Percentiles rank a stretch among this genome's conserved stretches.
Conservation (phyloP, 495 filamentous ascomycete genomes). For the Podospora sp. region DNA sequence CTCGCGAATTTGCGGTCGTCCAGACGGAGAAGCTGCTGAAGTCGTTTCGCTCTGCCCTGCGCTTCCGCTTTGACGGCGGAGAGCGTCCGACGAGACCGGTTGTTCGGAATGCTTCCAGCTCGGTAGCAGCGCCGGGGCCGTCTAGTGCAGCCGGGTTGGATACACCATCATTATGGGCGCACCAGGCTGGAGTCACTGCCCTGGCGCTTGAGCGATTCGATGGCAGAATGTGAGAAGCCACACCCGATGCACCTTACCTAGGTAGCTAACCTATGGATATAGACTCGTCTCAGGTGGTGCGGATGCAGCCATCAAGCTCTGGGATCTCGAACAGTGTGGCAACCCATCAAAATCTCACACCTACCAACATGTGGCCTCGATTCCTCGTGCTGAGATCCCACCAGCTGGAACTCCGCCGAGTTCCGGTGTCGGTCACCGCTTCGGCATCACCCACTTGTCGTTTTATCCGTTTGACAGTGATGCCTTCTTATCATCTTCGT, state of each 20-base stretch:
- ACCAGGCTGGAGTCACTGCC: constrained; percentile 74
- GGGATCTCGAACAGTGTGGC: constrained; percentile 70
- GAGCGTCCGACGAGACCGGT: constrained; percentile 35
- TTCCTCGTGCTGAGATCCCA: constrained; percentile 28
- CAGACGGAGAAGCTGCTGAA: constrained; percentile 60
- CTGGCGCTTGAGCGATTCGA: constrained; percentile 77
- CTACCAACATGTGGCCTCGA: constrained; percentile 51
- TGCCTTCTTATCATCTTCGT: constrained; percentile 79
- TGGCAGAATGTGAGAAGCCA: constrained; percentile 65
- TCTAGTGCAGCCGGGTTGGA: constrained; percentile 6
- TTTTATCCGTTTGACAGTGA: constrained; percentile 87
- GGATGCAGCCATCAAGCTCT: constrained; percentile 75
- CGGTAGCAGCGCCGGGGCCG: constrained; percentile 16
- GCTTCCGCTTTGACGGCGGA: constrained; percentile 67
- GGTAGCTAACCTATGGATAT: not conserved
- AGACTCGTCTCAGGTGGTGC: constrained; percentile 83
- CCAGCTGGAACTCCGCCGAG: not conserved
- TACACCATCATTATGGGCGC: constrained; percentile 52
- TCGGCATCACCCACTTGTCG: constrained; percentile 78
- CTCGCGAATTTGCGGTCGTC: constrained; percentile 62
- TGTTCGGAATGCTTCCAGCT: not conserved
- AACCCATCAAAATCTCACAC: constrained; percentile 44
- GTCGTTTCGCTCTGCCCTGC: constrained; percentile 61
- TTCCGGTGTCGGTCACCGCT: constrained; percentile 58
- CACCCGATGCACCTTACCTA: not conserved